These are phyloP conservation scores for Osmozyma mogii DNA, from an alignment of 805 yeast genomes.

Conservation along the genomic window DNA sequence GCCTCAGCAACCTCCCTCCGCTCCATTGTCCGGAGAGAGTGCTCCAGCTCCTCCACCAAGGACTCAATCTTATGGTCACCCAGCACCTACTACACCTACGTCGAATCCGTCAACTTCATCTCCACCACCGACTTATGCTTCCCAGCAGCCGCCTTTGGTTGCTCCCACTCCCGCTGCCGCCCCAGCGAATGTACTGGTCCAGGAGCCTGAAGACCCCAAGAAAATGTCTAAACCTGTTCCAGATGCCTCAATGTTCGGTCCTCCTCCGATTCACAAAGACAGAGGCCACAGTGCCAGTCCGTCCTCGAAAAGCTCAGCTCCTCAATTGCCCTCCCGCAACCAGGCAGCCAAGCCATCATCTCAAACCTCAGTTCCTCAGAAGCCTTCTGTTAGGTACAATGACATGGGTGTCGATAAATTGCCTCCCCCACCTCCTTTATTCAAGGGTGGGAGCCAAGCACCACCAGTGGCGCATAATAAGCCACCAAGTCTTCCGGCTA, in stretches of 20 bases:
- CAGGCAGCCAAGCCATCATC: too few relatives aligned
- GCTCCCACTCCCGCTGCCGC: background rate
- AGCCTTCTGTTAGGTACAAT: too few relatives aligned
- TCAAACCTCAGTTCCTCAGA: too few relatives aligned
- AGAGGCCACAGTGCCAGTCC: constrained; percentile 10
- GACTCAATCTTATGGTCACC: too few relatives aligned
- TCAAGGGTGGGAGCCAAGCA: constrained; percentile 2
- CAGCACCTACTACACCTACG: too few relatives aligned
- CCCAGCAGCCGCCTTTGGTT: constrained; percentile 1
- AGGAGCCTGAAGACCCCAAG: background rate
- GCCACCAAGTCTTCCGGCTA: constrained; percentile 1
- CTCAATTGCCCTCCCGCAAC: constrained; percentile 1
- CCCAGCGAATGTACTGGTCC: background rate
- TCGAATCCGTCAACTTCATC: too few relatives aligned
- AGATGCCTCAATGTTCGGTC: constrained; percentile 31
- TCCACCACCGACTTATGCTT: too few relatives aligned
- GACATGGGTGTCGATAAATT: too few relatives aligned
- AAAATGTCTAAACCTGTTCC: constrained; percentile 18
- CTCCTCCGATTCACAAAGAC: constrained; percentile 33
- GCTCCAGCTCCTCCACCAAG: background rate
- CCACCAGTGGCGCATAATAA: constrained; percentile 1
- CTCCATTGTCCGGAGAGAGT: background rate
- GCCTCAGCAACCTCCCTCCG: background rate
- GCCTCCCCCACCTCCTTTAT: constrained; percentile 1
- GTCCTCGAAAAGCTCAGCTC: constrained; percentile 1